phyloP scores from a whole-genome alignment of 768 basidiomycete genomes.

The Amanita molliuscula region DNA sequence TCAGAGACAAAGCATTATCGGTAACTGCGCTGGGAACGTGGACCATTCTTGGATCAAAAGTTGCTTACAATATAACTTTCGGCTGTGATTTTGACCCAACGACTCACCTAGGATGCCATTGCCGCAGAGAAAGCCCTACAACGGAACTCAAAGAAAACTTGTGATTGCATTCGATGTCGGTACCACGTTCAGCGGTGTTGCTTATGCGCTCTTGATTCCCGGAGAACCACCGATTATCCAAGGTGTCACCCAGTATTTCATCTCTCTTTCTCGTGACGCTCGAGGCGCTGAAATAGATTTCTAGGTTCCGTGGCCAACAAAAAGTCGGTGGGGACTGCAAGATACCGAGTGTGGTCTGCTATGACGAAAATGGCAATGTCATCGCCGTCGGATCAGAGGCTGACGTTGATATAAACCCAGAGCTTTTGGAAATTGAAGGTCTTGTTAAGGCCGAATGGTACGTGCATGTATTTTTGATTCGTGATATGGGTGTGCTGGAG shows the following conservation, averaged over 20 bases:
- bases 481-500: not conserved
- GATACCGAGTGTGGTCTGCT: slow-evolving; percentile 15
- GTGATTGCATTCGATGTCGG: slow-evolving; percentile 2
- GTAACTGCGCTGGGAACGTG: not conserved
- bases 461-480: not conserved
- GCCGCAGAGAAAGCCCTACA: not conserved
- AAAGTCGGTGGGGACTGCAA: slow-evolving; percentile 25
- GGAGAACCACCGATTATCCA: slow-evolving; percentile 12
- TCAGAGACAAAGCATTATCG: no score
- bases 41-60: no score
- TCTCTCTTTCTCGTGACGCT: not conserved
- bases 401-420: not conserved
- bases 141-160: not conserved
- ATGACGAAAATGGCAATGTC: not conserved
- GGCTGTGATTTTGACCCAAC: no score
- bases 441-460: slow-evolving; percentile 26
- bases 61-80: no score
- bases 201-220: slow-evolving; percentile 10
- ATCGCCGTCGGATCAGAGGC: slow-evolving; percentile 2
- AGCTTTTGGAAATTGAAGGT: not conserved
- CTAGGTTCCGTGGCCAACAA: not conserved
- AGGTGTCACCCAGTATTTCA: slow-evolving; percentile 11
- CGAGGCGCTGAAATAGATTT: not conserved
- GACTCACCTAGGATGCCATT: no score
- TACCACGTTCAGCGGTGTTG: not conserved